Percentiles rank a stretch among this genome's conserved stretches.
phyloP scores from a whole-genome alignment of 352 stramenopile genomes.

The Globisporangium irregulare region DNA sequence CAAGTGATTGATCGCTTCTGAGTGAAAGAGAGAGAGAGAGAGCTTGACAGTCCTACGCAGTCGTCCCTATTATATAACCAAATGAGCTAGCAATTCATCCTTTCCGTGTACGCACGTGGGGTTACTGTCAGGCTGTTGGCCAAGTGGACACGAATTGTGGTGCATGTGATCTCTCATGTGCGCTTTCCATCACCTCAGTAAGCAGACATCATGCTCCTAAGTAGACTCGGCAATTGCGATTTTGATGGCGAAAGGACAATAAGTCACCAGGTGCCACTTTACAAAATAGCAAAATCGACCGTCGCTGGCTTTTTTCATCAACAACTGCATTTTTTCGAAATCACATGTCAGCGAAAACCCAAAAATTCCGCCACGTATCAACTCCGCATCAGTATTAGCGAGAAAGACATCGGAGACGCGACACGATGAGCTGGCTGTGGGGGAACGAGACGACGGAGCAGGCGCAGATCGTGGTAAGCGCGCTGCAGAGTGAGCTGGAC shows the following conservation, averaged over 20 bases:
- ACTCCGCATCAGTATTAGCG: not conserved
- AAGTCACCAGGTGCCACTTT: not conserved
- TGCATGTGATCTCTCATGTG: too few relatives aligned
- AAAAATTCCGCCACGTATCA: slow-evolving; percentile 10
- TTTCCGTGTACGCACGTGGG: too few relatives aligned
- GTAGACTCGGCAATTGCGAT: not conserved
- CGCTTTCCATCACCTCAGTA: too few relatives aligned
- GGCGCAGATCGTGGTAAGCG: slow-evolving; percentile 80
- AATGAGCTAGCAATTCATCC: not conserved
- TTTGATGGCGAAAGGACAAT: not conserved
- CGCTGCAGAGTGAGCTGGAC: slow-evolving; percentile 76
- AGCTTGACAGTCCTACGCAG: not conserved
- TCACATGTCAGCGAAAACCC: not conserved
- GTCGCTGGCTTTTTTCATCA: slow-evolving; percentile 4
- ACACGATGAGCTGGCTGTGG: slow-evolving; percentile 77
- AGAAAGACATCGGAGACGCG: not conserved
- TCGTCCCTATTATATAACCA: not conserved
- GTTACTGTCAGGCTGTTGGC: too few relatives aligned
- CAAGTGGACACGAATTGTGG: too few relatives aligned
- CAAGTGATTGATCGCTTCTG: slow-evolving; percentile 20
- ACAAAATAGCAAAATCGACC: not conserved
- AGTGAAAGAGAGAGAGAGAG: not conserved
- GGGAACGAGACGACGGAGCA: slow-evolving; percentile 84
- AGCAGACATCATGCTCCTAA: not conserved
- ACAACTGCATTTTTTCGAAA: not conserved